These are phyloP conservation scores for Rhodotorula sphaerocarpa DNA, from an alignment of 768 basidiomycete species.

Conservation along the genomic window DNA sequence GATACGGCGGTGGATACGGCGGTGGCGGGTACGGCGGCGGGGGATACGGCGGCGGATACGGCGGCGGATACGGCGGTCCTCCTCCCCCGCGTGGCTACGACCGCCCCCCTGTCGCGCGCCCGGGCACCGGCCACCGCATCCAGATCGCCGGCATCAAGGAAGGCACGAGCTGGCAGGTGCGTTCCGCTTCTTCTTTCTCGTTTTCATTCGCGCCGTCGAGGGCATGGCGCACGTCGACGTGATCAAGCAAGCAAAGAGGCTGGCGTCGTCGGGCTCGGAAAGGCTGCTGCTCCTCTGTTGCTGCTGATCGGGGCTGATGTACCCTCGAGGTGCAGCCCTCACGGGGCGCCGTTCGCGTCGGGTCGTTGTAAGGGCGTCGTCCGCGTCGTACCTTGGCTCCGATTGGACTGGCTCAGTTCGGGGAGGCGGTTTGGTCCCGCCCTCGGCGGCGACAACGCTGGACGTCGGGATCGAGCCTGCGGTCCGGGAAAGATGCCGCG, in stretches of 20 bases:
- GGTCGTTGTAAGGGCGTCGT: not conserved
- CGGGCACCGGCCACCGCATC: conserved; percentile 48
- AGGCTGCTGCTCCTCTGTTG: not conserved
- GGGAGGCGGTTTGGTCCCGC: too few species aligned
- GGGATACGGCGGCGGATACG: conserved; percentile 48
- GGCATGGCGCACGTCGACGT: not conserved
- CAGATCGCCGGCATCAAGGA: conserved; percentile 81
- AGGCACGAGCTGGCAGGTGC: conserved; percentile 97
- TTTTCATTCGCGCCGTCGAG: not conserved
- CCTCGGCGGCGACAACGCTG: too few species aligned
- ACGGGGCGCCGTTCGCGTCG: not conserved
- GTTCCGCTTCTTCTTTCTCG: not conserved
- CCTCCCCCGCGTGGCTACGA: conserved; percentile 12
- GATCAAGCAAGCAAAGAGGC: not conserved
- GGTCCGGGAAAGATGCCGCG: too few species aligned
- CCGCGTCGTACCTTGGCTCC: not conserved
- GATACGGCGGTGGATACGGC: conserved; percentile 40
- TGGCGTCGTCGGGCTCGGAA: too few species aligned
- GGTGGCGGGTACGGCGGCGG: conserved; percentile 58
- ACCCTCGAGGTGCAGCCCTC: not conserved
- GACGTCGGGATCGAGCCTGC: too few species aligned
- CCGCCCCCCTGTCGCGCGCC: conserved; percentile 59
- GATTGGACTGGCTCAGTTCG: not conserved
- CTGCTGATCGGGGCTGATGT: not conserved
- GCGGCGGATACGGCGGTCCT: conserved; percentile 50